phyloP scores from a whole-genome alignment of 345 rosid genomes.

The Populus euphratica region DNA sequence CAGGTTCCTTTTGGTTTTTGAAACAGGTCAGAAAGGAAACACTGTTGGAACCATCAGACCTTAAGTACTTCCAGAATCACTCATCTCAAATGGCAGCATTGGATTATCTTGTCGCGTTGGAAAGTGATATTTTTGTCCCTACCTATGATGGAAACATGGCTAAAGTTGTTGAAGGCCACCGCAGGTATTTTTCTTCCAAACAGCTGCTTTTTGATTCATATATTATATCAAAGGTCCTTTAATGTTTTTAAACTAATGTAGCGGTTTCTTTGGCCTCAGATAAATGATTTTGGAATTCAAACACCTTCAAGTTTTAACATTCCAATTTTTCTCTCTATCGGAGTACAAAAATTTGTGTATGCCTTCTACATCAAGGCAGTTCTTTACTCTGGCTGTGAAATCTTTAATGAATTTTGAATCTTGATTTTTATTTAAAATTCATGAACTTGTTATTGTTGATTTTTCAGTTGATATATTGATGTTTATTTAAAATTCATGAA shows the following conservation, averaged over 20 bases:
- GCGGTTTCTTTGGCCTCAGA: constrained; percentile 15
- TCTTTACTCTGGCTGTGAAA: constrained; percentile 15
- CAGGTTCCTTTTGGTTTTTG: constrained; percentile 2
- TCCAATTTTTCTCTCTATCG: not conserved
- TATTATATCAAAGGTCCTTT: not conserved
- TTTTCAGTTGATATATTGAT: not conserved
- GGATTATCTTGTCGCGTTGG: constrained; percentile 89
- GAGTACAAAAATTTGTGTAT: constrained; percentile 10
- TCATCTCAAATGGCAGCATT: constrained; percentile 92
- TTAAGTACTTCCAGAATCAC: constrained; percentile 69
- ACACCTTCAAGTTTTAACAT: constrained; percentile 3
- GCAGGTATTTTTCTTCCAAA: constrained; percentile 49
- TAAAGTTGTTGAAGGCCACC: constrained; percentile 97
- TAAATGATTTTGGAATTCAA: constrained; percentile 16
- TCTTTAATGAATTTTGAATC: not conserved
- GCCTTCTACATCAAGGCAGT: not conserved
- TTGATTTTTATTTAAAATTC: not conserved
- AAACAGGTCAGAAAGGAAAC: constrained; percentile 86
- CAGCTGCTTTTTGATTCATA: not conserved
- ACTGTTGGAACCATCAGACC: constrained; percentile 61
- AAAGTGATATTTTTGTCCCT: constrained; percentile 92
- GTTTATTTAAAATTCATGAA: not conserved
- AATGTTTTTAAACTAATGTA: not conserved
- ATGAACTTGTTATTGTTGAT: not conserved
- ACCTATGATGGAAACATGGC: constrained; percentile 99